Evolutionary conservation across 345 rosid species (phyloP).

Genomic region (Populus ilicifolia): DNA sequence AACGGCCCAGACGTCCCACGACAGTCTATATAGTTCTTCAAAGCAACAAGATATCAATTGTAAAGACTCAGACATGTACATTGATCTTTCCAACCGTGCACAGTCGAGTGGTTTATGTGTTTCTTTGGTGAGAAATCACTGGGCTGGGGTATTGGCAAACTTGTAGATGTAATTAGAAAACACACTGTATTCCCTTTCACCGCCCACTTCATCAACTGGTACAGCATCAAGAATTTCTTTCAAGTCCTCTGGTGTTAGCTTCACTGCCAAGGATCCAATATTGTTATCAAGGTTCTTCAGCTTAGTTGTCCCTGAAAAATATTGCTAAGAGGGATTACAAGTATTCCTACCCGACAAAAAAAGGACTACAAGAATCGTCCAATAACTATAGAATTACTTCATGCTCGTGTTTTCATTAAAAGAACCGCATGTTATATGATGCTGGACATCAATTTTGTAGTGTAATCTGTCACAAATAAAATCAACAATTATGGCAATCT

Average conservation of each 20-base stretch:
- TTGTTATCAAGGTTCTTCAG: slow-evolving; percentile 40
- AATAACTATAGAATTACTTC: too few relatives aligned
- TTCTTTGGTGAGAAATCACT: background rate
- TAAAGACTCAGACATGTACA: too few relatives aligned
- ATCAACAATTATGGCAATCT: too few relatives aligned
- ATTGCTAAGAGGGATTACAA: background rate
- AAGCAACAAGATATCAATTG: too few relatives aligned
- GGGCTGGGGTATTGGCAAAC: slow-evolving; percentile 38
- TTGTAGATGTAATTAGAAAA: slow-evolving; percentile 22
- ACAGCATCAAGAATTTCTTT: slow-evolving; percentile 39
- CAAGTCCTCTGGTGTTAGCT: slow-evolving; percentile 32
- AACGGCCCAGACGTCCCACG: too few relatives aligned
- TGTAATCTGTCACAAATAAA: too few relatives aligned
- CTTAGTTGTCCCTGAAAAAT: slow-evolving; percentile 44
- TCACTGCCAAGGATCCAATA: slow-evolving; percentile 34
- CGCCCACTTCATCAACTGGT: slow-evolving; percentile 38
- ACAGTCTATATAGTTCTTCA: too few relatives aligned
- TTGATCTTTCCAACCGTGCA: too few relatives aligned
- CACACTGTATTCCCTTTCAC: slow-evolving; percentile 15
- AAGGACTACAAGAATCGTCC: background rate
- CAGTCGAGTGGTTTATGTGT: background rate
- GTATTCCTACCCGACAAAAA: background rate
- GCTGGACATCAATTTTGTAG: too few relatives aligned
- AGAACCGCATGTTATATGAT: too few relatives aligned
- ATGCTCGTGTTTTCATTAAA: too few relatives aligned